Evolutionary conservation across 129 eudicot species (phyloP), one percentile per base, ranked within the genome.

Genomic region (Apium graveolens): DNA sequence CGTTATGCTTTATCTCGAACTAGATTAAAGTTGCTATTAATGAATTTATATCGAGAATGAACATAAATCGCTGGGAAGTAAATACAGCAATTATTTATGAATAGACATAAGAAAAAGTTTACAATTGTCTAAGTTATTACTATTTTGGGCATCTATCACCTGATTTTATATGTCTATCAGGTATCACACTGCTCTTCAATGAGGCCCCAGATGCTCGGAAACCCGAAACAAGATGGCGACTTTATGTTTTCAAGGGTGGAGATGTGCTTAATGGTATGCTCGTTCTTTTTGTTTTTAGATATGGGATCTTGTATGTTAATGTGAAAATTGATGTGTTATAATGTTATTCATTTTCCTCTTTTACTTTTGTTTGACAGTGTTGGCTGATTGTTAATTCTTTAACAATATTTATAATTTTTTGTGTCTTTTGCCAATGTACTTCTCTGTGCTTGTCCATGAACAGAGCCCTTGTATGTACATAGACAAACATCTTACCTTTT

Each of bases 141-240:
- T 46, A 55, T 18, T 60, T n/a, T 24, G 12, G 11, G 66, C 21
- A 7, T 75, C 63, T 3, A 78, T 79, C 39, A 75, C 49, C 62
- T 39, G 46, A 21, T 80, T 24, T 38, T 75, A 75, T 75, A 75
- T 55, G 34, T 77, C 80, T 84, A 68, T 34, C 86, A 95, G 99
- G 99, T 82, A 85, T 95, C 75, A 95, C 99, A 17, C 89, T 95
- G 80, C 85, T 90, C 77, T 95, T 91, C 82, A 95, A 84, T 57
- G 99, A 92, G 90, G 96, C 97, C 39, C 96, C 97, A 5, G 99
- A 95, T 81, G 94, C 99, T 84, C 90, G 95, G 49, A 95, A 91
- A 85, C 99, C 99, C 71, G 88, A 88, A 63, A 76, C 82, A 81
- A 92, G 99, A 81, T 95, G 99, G 97, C 88, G 99, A 76, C 82